Percentiles rank a stretch among this genome's conserved stretches.
Evolutionary conservation across 75 land plant genomes (phyloP).

Genomic region (Cryptomeria japonica): DNA sequence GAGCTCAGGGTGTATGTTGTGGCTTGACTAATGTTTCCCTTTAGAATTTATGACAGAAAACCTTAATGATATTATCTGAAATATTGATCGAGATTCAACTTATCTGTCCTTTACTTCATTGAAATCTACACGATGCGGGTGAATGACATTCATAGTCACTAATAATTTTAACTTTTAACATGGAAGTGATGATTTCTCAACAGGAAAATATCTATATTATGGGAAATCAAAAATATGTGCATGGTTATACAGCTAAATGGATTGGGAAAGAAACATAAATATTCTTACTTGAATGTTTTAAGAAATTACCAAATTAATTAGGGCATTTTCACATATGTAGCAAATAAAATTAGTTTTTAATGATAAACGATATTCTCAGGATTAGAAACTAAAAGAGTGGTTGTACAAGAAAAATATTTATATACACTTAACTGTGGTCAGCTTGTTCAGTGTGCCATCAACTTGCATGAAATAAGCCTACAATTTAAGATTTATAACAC

Average conservation of each 20-base stretch:
- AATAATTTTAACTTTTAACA: background rate
- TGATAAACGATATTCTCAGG: background rate
- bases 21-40: background rate
- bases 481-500: conserved; percentile 11
- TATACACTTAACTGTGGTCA: conserved; percentile 70
- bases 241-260: background rate
- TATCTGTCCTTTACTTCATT: background rate
- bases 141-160: background rate
- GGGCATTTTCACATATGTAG: background rate
- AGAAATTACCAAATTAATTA: background rate
- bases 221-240: background rate
- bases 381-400: background rate
- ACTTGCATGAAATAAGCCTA: conserved; percentile 99
- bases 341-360: background rate
- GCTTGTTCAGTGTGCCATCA: conserved; percentile 94
- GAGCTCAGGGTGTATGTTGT: background rate
- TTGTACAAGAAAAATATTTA: conserved; percentile 1
- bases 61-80: background rate
- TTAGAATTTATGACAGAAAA: background rate
- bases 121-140: background rate
- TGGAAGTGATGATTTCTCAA: background rate
- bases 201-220: background rate
- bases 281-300: background rate
- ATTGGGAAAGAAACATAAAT: background rate
- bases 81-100: background rate